These are phyloP conservation scores for Ophiostoma fasciatum DNA, from an alignment of 2,329 filamentous ascomycete species.

Conservation along the genomic window DNA sequence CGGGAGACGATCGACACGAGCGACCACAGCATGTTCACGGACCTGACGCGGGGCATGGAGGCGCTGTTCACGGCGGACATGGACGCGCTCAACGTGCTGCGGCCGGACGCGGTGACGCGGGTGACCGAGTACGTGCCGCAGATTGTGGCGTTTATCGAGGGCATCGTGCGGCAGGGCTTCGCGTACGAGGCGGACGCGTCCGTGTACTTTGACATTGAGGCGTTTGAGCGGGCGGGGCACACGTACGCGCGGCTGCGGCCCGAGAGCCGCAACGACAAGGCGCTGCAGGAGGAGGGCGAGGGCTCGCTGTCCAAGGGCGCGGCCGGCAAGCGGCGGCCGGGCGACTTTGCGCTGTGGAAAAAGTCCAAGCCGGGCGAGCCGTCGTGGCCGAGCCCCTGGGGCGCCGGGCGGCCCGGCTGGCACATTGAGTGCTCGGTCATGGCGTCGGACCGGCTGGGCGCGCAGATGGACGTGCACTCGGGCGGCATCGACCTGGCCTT, in stretches of 20 bases:
- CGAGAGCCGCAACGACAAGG: constrained; percentile 50
- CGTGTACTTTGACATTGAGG: constrained; percentile 58
- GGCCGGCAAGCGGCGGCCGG: constrained; percentile 44
- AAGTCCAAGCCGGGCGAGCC: constrained; percentile 36
- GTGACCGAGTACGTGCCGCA: constrained; percentile 55
- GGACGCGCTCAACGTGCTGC: constrained; percentile 47
- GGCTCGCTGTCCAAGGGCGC: constrained; percentile 44
- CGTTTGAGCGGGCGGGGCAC: constrained; percentile 49
- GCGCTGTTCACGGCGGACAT: constrained; percentile 55
- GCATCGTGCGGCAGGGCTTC: constrained; percentile 50
- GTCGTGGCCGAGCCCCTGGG: constrained; percentile 51
- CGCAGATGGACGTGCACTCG: constrained; percentile 55
- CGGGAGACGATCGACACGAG: constrained; percentile 40
- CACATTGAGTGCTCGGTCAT: constrained; percentile 64
- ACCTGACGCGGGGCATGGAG: constrained; percentile 50
- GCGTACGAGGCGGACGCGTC: constrained; percentile 50
- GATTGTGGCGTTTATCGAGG: constrained; percentile 46
- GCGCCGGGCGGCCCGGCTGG: constrained; percentile 54
- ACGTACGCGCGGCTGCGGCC: constrained; percentile 55
- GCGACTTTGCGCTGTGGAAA: constrained; percentile 56
- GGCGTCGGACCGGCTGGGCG: constrained; percentile 50
- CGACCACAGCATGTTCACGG: constrained; percentile 52
- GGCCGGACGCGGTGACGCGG: constrained; percentile 47
- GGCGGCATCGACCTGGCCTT: constrained; percentile 51
- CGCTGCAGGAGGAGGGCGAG: constrained; percentile 51